Conservation (phyloP, 2,329 filamentous ascomycete genomes). For the Phoma sp. region DNA sequence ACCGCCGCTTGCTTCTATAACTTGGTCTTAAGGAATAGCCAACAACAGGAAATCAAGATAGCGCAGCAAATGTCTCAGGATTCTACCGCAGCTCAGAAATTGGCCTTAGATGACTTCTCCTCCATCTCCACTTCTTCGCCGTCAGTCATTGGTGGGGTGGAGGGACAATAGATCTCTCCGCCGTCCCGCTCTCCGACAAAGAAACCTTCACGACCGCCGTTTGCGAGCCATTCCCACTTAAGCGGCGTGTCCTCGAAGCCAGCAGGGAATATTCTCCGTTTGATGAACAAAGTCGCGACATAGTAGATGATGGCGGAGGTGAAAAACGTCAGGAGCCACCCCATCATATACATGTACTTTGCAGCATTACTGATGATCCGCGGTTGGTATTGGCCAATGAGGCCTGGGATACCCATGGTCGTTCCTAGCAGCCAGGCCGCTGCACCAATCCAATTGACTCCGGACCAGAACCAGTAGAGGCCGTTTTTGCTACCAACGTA, state of each 20-base stretch:
- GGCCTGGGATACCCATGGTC: conserved; percentile 45
- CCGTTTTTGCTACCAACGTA: conserved; percentile 36
- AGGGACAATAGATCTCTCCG: conserved; percentile 18
- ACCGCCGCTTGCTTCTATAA: no score
- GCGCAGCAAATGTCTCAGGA: no score
- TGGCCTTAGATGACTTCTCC: conserved; percentile 17
- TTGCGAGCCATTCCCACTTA: conserved; percentile 33
- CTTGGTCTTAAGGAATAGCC: no score
- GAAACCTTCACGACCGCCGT: conserved; percentile 37
- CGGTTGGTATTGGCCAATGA: conserved; percentile 42
- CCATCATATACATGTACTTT: conserved; percentile 48
- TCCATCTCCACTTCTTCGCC: conserved; percentile 19
- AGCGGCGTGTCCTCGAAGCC: conserved; percentile 28
- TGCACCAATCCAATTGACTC: conserved; percentile 45
- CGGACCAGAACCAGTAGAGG: conserved; percentile 43
- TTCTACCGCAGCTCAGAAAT: background rate
- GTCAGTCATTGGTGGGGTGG: conserved; percentile 23
- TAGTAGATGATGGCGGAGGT: conserved; percentile 41
- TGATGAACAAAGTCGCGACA: conserved; percentile 24
- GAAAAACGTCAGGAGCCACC: conserved; percentile 44
- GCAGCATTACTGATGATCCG: conserved; percentile 40
- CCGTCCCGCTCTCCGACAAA: conserved; percentile 37
- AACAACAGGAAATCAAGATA: no score
- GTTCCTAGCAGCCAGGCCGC: conserved; percentile 40
- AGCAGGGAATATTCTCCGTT: conserved; percentile 26